Evolutionary conservation across 495 filamentous ascomycete genomes (phyloP).

Genomic region (Talaromyces proteolyticus): DNA sequence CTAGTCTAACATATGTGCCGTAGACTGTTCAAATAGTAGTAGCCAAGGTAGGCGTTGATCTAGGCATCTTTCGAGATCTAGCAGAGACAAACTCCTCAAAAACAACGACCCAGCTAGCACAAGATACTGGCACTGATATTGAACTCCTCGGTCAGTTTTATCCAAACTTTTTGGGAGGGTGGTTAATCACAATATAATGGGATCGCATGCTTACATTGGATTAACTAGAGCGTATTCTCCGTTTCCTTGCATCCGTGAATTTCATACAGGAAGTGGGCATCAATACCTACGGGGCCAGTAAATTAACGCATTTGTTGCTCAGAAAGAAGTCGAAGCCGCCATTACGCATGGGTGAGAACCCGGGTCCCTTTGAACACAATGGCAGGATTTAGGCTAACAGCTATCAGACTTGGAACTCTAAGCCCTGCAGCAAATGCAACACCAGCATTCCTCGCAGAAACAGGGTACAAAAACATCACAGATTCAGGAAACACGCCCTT

Average conservation of each 20-base stretch:
- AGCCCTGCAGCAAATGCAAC: conserved; percentile 20
- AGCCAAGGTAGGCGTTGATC: conserved; percentile 25
- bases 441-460: conserved; percentile 33
- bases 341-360: not conserved
- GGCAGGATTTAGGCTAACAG: not conserved
- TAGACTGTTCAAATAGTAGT: conserved; percentile 16
- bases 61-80: conserved; percentile 27
- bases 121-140: conserved; percentile 20
- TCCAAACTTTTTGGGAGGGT: not conserved
- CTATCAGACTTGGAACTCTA: conserved; percentile 26
- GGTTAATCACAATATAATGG: no score
- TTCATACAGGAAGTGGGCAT: conserved; percentile 27
- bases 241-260: conserved; percentile 33
- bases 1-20: not conserved
- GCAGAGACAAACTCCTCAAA: conserved; percentile 15
- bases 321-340: not conserved
- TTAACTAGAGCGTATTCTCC: conserved; percentile 32
- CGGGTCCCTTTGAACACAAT: not conserved
- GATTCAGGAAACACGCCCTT: conserved; percentile 27
- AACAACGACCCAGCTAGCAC: conserved; percentile 21
- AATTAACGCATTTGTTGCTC: conserved; percentile 24
- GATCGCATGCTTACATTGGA: not conserved
- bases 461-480: conserved; percentile 30
- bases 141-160: conserved; percentile 19
- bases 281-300: conserved; percentile 27